These are phyloP conservation scores for Vitis cinerea DNA, from an alignment of 164 flowering plant species.

Conservation along the genomic window DNA sequence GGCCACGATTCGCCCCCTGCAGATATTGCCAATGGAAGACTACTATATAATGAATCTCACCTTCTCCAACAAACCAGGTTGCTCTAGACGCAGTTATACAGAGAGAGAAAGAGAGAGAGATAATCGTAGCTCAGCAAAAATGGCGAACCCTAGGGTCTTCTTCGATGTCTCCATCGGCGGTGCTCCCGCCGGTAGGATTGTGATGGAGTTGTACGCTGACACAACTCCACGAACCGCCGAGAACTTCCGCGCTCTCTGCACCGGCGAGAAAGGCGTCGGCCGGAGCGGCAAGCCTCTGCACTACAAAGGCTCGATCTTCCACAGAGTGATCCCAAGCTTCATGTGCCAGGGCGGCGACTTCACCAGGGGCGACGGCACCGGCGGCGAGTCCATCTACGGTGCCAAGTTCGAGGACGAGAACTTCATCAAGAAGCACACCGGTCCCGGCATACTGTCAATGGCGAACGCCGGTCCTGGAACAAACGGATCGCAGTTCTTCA, in stretches of 20 bases:
- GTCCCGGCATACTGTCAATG: constrained; percentile 57
- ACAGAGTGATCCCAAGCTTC: constrained; percentile 71
- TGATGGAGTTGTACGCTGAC: constrained; percentile 82
- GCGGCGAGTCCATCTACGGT: constrained; percentile 80
- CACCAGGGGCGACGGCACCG: constrained; percentile 77
- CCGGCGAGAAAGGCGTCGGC: constrained; percentile 81
- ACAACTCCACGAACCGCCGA: constrained; percentile 59
- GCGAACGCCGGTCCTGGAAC: constrained; percentile 57
- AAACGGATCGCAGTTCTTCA: constrained; percentile 65
- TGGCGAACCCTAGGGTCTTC: constrained; percentile 75
- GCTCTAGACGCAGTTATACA: too few species aligned
- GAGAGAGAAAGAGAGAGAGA: neutral
- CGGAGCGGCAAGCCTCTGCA: constrained; percentile 70
- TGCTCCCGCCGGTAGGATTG: constrained; percentile 56
- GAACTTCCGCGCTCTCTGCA: constrained; percentile 87
- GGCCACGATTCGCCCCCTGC: neutral
- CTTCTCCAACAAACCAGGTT: neutral
- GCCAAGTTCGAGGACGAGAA: constrained; percentile 66
- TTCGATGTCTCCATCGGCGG: constrained; percentile 79
- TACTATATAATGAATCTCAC: constrained; percentile 11
- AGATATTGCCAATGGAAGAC: constrained; percentile 3
- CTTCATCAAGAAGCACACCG: constrained; percentile 72
- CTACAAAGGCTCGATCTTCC: constrained; percentile 72
- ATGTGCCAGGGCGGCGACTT: constrained; percentile 88
- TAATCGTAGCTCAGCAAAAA: constrained; percentile 12